Evolutionary conservation across 768 basidiomycete species (phyloP).

Genomic region (Tephrocybe rancida): DNA sequence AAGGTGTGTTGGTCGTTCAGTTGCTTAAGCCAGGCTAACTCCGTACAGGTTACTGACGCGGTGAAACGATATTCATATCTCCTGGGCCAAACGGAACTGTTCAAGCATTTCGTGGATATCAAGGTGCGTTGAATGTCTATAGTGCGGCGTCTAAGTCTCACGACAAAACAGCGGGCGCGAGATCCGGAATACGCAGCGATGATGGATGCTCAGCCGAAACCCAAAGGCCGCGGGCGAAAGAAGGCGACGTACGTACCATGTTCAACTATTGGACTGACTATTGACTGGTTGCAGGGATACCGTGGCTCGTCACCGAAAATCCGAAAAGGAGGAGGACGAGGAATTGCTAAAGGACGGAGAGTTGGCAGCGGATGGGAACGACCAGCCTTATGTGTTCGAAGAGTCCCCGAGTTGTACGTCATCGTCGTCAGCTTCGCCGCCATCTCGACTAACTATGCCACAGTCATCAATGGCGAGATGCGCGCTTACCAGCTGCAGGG

Average conservation of each 20-base stretch:
- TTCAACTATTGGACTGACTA: not conserved
- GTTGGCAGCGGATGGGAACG: slow-evolving; percentile 75
- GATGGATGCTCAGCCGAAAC: slow-evolving; percentile 84
- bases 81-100: slow-evolving; percentile 97
- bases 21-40: slow-evolving; percentile 13
- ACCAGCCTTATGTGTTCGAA: slow-evolving; percentile 94
- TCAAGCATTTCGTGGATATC: slow-evolving; percentile 97
- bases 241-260: slow-evolving; percentile 64
- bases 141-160: not conserved
- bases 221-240: slow-evolving; percentile 84
- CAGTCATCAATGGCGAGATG: slow-evolving; percentile 91
- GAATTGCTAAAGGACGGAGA: slow-evolving; percentile 90
- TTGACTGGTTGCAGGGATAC: slow-evolving; percentile 55
- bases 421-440: slow-evolving; percentile 10
- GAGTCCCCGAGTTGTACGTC: slow-evolving; percentile 85
- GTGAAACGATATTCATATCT: slow-evolving; percentile 97
- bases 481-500: slow-evolving; percentile 95
- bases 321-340: slow-evolving; percentile 98
- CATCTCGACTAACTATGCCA: slow-evolving; percentile 3
- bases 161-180: slow-evolving; percentile 63
- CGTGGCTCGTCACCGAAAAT: slow-evolving; percentile 85
- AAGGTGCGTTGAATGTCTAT: slow-evolving; percentile 56
- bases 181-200: slow-evolving; percentile 93
- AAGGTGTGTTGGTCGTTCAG: slow-evolving; percentile 51
- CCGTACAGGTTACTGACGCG: slow-evolving; percentile 77